Conservation (phyloP, 306 rosid species). For the Citrullus mucosospermus region DNA sequence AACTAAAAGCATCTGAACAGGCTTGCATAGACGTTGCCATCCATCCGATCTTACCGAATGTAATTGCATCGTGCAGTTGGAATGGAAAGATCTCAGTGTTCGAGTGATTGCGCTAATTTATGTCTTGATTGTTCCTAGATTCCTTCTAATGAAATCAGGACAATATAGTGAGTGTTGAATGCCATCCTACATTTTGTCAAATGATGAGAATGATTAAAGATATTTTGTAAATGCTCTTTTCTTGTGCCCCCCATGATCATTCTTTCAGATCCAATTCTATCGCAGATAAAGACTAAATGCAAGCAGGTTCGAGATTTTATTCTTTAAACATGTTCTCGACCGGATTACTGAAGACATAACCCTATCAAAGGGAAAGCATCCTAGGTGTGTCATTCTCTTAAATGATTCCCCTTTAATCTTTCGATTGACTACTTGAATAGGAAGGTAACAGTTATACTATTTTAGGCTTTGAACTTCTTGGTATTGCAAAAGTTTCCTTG, state of each 20-base stretch:
- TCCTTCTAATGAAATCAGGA: not conserved
- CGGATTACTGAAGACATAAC: not conserved
- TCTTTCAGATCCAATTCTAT: not conserved
- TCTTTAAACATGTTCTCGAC: not conserved
- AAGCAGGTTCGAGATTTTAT: too few relatives aligned
- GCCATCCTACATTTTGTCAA: not conserved
- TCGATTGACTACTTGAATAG: not conserved
- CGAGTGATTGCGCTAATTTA: slow-evolving; percentile 21
- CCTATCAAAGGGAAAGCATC: not conserved
- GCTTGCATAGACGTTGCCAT: slow-evolving; percentile 60
- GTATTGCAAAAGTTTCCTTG: not conserved
- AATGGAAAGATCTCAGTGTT: slow-evolving; percentile 60
- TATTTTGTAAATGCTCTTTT: not conserved
- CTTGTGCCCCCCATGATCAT: not conserved
- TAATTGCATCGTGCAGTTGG: slow-evolving; percentile 78
- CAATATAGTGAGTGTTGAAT: not conserved
- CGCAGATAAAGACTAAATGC: not conserved
- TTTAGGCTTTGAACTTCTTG: not conserved
- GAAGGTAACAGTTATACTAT: not conserved
- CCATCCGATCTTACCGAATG: slow-evolving; percentile 65
- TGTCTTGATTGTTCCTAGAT: not conserved
- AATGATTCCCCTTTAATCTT: not conserved
- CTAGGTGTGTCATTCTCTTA: not conserved
- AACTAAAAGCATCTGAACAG: slow-evolving; percentile 63
- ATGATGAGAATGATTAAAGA: not conserved